Conservation (phyloP, 306 rosid genomes). For the Notholithocarpus densiflorus region DNA sequence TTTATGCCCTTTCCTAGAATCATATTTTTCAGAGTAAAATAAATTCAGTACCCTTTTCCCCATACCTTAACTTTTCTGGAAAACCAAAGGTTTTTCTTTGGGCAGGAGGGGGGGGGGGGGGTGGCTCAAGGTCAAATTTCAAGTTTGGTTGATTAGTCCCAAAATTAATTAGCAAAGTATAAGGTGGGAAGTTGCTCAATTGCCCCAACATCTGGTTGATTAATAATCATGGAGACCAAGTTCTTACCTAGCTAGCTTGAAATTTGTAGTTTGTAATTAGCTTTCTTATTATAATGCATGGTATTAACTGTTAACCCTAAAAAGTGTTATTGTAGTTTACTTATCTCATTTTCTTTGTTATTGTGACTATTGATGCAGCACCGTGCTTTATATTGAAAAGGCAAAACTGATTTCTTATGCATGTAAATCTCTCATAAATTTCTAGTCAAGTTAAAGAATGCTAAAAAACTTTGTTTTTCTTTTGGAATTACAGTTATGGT, state of each 20-base stretch:
- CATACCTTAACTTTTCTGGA: background rate
- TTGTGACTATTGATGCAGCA: background rate
- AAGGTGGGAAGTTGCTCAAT: background rate
- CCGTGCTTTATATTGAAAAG: background rate
- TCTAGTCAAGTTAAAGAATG: conserved; percentile 19
- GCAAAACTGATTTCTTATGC: background rate
- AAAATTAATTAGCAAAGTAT: background rate
- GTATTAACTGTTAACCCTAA: background rate
- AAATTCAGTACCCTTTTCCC: too few species aligned
- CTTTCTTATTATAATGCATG: background rate
- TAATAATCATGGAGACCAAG: background rate
- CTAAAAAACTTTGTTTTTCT: background rate
- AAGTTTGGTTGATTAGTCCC: background rate
- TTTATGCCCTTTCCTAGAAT: too few species aligned
- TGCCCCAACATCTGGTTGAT: background rate
- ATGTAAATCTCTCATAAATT: conserved; percentile 12
- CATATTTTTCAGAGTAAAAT: too few species aligned
- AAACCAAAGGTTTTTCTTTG: background rate
- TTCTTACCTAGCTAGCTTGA: background rate
- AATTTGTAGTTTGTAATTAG: background rate
- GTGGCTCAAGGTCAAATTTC: too few species aligned
- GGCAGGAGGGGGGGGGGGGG: background rate
- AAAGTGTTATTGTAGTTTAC: background rate
- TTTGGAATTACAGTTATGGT: conserved; percentile 78
- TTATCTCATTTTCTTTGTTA: background rate